Conservation (phyloP, 1,284 basidiomycete species). For the Fomitiporia mediterranea region DNA sequence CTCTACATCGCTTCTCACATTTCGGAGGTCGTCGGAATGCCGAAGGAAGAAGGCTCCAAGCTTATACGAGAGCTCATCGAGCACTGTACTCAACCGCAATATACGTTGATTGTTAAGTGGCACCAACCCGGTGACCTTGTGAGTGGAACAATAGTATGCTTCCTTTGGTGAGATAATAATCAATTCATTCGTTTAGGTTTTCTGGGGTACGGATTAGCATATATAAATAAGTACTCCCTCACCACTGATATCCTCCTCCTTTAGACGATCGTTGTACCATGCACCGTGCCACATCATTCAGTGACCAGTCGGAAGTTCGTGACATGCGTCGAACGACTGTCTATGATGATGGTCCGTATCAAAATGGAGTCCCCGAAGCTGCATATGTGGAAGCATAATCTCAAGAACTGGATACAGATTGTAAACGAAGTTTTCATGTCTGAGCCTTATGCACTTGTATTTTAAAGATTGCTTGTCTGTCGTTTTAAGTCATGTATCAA, state of each 20-base stretch:
- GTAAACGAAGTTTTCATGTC: no score
- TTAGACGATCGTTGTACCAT: constrained; percentile 23
- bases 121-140: constrained; percentile 28
- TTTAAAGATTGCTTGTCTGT: no score
- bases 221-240: neutral
- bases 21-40: constrained; percentile 25
- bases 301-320: constrained; percentile 23
- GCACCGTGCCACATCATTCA: constrained; percentile 23
- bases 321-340: constrained; percentile 25
- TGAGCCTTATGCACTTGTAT: no score
- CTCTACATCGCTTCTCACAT: constrained; percentile 29
- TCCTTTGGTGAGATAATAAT: neutral
- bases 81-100: constrained; percentile 27
- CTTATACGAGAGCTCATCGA: constrained; percentile 28
- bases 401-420: no score
- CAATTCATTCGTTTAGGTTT: neutral
- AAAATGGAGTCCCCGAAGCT: constrained; percentile 10
- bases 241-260: neutral
- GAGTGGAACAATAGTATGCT: constrained; percentile 2
- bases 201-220: constrained; percentile 20
- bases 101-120: constrained; percentile 26
- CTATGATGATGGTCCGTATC: constrained; percentile 21
- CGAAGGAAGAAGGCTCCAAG: constrained; percentile 25
- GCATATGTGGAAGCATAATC: neutral
- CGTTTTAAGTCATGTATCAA: no score